Evolutionary conservation across 2,329 filamentous ascomycete genomes (phyloP).

Genomic region (Aspergillus chevalieri): DNA sequence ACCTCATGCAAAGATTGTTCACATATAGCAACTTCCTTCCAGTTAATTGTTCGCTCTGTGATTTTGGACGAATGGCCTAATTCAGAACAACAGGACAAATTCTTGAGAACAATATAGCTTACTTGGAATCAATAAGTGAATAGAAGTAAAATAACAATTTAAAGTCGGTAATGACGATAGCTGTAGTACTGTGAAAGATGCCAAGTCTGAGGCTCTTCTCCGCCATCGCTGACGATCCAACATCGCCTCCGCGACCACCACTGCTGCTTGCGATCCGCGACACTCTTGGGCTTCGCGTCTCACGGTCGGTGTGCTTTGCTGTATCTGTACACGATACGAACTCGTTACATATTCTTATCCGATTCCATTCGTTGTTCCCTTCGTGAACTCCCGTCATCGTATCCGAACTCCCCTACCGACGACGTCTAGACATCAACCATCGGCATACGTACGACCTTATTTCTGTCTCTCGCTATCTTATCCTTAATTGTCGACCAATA

Average conservation of each 20-base stretch:
- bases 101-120: neutral
- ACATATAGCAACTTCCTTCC: too few species aligned
- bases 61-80: neutral
- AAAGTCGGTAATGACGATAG: neutral
- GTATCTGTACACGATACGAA: neutral
- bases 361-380: neutral
- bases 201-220: constrained; percentile 14
- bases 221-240: constrained; percentile 1
- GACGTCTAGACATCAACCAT: too few species aligned
- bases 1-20: too few species aligned
- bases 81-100: neutral
- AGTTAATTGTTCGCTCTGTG: too few species aligned
- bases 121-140: too few species aligned
- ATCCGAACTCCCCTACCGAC: too few species aligned
- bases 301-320: neutral
- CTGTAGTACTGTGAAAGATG: neutral
- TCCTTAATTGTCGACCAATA: constrained; percentile 8
- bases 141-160: neutral
- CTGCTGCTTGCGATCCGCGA: neutral
- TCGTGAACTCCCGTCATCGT: too few species aligned
- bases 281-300: neutral
- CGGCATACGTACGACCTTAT: too few species aligned
- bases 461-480: too few species aligned
- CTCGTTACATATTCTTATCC: neutral
- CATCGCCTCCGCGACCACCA: neutral